phyloP scores from a whole-genome alignment of 1,284 basidiomycete genomes.

The Paramarasmius palmivorus region DNA sequence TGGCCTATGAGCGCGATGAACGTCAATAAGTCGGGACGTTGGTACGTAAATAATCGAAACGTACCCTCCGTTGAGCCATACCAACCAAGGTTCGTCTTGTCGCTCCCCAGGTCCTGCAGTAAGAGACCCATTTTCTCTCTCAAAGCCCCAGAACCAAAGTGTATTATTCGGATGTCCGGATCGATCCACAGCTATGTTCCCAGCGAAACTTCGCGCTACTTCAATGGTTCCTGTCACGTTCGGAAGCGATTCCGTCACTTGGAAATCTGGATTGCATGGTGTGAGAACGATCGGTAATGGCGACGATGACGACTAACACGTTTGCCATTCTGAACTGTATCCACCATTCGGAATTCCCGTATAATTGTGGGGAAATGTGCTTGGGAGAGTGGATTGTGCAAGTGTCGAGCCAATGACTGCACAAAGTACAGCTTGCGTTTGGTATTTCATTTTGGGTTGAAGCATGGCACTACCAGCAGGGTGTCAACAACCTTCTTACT shows the following conservation, averaged over 20 bases:
- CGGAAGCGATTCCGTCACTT: conserved; percentile 9
- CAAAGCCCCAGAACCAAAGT: conserved; percentile 15
- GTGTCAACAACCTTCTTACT: too few species aligned
- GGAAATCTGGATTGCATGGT: conserved; percentile 4
- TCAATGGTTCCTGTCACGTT: conserved; percentile 12
- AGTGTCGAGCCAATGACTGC: not conserved
- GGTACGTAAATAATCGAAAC: not conserved
- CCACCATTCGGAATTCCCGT: conserved; percentile 13
- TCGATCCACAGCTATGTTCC: conserved; percentile 5
- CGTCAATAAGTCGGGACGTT: not conserved
- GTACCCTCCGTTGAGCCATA: conserved; percentile 14
- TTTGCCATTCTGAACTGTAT: conserved; percentile 14
- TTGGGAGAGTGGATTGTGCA: not conserved
- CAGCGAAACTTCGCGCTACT: conserved; percentile 11
- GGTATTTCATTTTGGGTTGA: too few species aligned
- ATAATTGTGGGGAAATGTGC: conserved; percentile 15
- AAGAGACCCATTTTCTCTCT: conserved; percentile 10
- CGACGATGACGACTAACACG: conserved; percentile 5
- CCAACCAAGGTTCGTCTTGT: conserved; percentile 14
- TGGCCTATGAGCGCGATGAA: not conserved
- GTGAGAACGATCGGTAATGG: not conserved
- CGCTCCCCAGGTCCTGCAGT: conserved; percentile 8
- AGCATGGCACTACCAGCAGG: too few species aligned
- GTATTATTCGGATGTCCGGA: conserved; percentile 13
- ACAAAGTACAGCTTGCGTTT: too few species aligned